phyloP scores from a whole-genome alignment of 1,284 basidiomycete genomes.

The Takashimella tepidaria region DNA sequence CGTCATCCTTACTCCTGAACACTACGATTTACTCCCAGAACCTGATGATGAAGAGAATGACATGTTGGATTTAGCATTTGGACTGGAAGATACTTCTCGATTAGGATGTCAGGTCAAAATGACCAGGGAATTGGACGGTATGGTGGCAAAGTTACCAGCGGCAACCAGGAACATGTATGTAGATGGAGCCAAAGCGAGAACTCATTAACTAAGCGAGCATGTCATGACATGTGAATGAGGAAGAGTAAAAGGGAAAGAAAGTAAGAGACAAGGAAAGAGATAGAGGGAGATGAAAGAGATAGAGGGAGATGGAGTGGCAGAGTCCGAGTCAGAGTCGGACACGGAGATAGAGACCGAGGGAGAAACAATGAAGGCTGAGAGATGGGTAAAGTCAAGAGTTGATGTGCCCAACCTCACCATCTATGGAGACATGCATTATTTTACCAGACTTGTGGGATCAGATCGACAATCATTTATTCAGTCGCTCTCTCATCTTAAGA shows the following conservation, averaged over 20 bases:
- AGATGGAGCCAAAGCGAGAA: slow-evolving; percentile 76
- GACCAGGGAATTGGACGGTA: slow-evolving; percentile 76
- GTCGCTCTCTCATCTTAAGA: too few species aligned
- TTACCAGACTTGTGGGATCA: too few species aligned
- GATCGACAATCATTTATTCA: too few species aligned
- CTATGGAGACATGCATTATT: too few species aligned
- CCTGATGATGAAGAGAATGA: slow-evolving; percentile 97
- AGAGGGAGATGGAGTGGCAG: background rate
- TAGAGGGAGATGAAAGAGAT: background rate
- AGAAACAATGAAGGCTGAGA: background rate
- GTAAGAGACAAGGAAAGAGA: background rate
- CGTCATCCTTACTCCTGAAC: slow-evolving; percentile 75
- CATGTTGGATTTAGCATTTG: slow-evolving; percentile 98
- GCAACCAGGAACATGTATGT: slow-evolving; percentile 98
- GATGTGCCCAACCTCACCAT: too few species aligned
- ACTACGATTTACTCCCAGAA: slow-evolving; percentile 80
- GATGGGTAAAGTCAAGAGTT: too few species aligned
- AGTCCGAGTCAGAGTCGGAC: too few species aligned
- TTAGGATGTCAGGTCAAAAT: slow-evolving; percentile 76
- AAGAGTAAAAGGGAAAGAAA: background rate
- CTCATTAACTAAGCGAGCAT: too few species aligned
- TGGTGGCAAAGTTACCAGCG: slow-evolving; percentile 77
- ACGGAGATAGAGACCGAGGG: too few species aligned
- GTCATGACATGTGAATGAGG: background rate
- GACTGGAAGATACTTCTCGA: slow-evolving; percentile 79